Percentiles rank a stretch among this genome's conserved stretches.
Conservation (phyloP, 768 basidiomycete species). For the Boletellus ananiceps region DNA sequence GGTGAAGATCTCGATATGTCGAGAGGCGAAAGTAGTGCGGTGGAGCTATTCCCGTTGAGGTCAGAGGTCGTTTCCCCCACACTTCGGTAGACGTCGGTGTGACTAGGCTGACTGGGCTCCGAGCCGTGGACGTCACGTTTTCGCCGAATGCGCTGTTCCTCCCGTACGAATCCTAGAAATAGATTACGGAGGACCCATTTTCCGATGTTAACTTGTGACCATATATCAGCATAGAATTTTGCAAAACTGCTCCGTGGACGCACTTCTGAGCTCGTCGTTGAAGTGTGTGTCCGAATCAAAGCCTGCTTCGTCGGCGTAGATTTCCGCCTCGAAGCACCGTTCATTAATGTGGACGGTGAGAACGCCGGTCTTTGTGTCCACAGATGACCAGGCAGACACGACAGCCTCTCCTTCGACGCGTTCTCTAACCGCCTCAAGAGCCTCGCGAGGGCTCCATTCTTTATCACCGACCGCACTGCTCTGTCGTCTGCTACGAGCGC, state of each 20-base stretch:
- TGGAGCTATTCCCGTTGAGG: conserved; percentile 17
- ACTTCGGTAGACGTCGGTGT: conserved; percentile 22
- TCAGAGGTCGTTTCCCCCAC: conserved; percentile 24
- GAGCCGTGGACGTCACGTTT: conserved; percentile 27
- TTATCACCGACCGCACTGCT: conserved; percentile 33
- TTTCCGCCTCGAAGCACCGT: conserved; percentile 88
- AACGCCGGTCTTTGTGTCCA: conserved; percentile 87
- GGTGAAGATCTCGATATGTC: conserved; percentile 26
- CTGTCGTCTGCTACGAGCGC: conserved; percentile 30
- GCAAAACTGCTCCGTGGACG: conserved; percentile 29
- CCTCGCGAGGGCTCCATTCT: conserved; percentile 71
- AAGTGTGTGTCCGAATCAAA: conserved; percentile 55
- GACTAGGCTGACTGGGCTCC: conserved; percentile 14
- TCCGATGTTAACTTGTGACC: conserved; percentile 73
- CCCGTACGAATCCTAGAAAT: conserved; percentile 72
- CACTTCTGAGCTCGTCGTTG: conserved; percentile 78
- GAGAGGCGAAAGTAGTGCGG: conserved; percentile 27
- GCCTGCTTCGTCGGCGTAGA: conserved; percentile 90
- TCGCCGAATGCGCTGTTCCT: conserved; percentile 50
- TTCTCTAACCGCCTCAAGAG: conserved; percentile 82
- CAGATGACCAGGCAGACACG: conserved; percentile 76
- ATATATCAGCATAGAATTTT: conserved; percentile 4
- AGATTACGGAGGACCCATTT: conserved; percentile 89
- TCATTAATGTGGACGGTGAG: conserved; percentile 86
- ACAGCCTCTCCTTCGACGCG: conserved; percentile 94